Base-by-base conservation (phyloP, 2,329 filamentous ascomycete genomes). In the Acrodontium crateriforme region DNA sequence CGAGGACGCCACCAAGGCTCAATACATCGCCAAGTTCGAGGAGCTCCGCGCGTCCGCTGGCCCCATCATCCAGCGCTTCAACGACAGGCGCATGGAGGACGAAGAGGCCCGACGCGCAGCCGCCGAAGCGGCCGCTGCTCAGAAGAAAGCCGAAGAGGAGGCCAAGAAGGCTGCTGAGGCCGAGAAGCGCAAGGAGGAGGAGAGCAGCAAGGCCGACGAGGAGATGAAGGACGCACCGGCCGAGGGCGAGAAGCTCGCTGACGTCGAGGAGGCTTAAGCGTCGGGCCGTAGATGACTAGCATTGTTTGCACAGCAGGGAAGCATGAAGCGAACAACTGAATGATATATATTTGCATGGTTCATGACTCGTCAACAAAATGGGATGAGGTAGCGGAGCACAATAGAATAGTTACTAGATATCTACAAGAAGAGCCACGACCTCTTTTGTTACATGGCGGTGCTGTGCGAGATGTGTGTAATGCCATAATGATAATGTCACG, bases 11-110 rank as follows among this genome's bases (percentile, higher is more conserved):
- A 79, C 79, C 49, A 95, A 95, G 69, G 84, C 80, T 30, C 71
- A 89, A 49, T 98, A 98, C 62, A 64, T 91, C 37, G 71, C 82
- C 60, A 98, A 95, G 73, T 77, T 89, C 58, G 89, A 95, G 39
- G 89, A 98, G 58, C 84, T 98, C 56, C 80, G 83, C 44, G 74
- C 81, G 42, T 70, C 93, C 48, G 81, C 84, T 25, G 89, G 85
- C 10, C 87, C 89, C 34, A 82, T 98, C 50, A 73, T 84, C 40
- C 84, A 93, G 65, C 80, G 87, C 44, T 83, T 93, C 69, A 85
- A 87, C 55, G 89, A 98, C 57, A 93, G 93, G 67, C 63, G 84
- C 39, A 82, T 94, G 59, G 72, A 75, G 36, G 83, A 94, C 60
- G 78, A 84, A 42, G 73, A 80, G 52, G 79, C 77, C 12, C 58